Evolutionary conservation across 331 rosid species (phyloP).

Genomic region (Erythrophleum ivorense): DNA sequence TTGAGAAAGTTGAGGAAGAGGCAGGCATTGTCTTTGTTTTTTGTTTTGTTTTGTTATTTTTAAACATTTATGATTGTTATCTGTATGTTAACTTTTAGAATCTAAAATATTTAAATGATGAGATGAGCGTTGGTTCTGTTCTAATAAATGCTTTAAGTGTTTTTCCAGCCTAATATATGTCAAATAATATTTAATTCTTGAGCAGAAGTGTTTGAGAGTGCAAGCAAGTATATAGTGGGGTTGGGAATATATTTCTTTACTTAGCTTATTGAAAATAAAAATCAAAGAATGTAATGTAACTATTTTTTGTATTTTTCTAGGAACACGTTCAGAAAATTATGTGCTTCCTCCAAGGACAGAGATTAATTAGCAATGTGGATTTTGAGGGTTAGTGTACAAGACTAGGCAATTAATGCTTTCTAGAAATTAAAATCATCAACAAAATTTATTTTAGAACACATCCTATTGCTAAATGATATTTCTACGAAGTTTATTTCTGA

Average conservation of each 20-base stretch:
- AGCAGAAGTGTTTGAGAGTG: slow-evolving; percentile 1
- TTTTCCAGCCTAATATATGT: slow-evolving; percentile 21
- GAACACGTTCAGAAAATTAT: neutral
- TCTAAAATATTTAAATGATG: slow-evolving; percentile 25
- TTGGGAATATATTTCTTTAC: slow-evolving; percentile 32
- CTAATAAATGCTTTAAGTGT: slow-evolving; percentile 27
- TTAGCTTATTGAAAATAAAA: slow-evolving; percentile 22
- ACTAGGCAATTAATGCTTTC: slow-evolving; percentile 19
- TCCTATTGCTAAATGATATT: neutral
- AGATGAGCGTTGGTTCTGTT: slow-evolving; percentile 22
- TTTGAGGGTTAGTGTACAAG: neutral
- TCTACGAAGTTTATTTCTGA: neutral
- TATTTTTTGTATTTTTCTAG: slow-evolving; percentile 9
- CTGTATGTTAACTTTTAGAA: slow-evolving; percentile 31
- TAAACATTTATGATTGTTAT: slow-evolving; percentile 30
- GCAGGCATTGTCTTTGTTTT: slow-evolving; percentile 56
- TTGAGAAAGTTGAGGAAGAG: slow-evolving; percentile 85
- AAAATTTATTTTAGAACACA: slow-evolving; percentile 10
- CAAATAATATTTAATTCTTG: slow-evolving; percentile 17
- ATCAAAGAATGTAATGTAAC: slow-evolving; percentile 2
- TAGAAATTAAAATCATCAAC: neutral
- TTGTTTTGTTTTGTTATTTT: too few species aligned
- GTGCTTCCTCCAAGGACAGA: slow-evolving; percentile 21
- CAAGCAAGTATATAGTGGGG: slow-evolving; percentile 20
- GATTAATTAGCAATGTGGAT: slow-evolving; percentile 21